Evolutionary conservation across 2,329 filamentous ascomycete genomes (phyloP).

Genomic region (Periconia sp.): DNA sequence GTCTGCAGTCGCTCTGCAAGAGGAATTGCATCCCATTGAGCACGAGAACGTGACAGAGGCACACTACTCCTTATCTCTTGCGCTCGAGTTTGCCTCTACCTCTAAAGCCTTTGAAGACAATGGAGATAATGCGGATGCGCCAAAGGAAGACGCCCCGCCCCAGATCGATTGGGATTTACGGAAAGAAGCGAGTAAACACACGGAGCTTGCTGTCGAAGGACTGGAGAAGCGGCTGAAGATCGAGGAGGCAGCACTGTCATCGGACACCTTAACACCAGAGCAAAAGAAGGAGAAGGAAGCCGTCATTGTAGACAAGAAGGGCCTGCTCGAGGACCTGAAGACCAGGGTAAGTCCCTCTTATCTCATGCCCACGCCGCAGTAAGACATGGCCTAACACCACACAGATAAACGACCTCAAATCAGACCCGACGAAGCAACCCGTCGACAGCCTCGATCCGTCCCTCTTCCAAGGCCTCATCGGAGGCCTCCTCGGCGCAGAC

Average conservation of each 20-base stretch:
- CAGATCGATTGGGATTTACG: slow-evolving; percentile 69
- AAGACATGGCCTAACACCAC: slow-evolving; percentile 11
- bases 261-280: slow-evolving; percentile 51
- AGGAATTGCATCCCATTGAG: slow-evolving; percentile 75
- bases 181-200: slow-evolving; percentile 69
- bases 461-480: slow-evolving; percentile 63
- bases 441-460: slow-evolving; percentile 46
- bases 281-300: slow-evolving; percentile 63
- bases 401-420: slow-evolving; percentile 68
- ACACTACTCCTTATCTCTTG: slow-evolving; percentile 93
- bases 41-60: slow-evolving; percentile 89
- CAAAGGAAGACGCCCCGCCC: slow-evolving; percentile 46
- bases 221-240: slow-evolving; percentile 70
- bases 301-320: slow-evolving; percentile 71
- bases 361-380: background rate
- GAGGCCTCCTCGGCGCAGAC: slow-evolving; percentile 64
- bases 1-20: slow-evolving; percentile 75
- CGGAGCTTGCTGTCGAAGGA: slow-evolving; percentile 73
- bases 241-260: slow-evolving; percentile 66
- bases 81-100: slow-evolving; percentile 88
- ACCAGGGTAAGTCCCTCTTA: slow-evolving; percentile 53
- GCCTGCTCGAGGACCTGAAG: slow-evolving; percentile 73
- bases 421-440: slow-evolving; percentile 52
- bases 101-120: slow-evolving; percentile 60
- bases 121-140: slow-evolving; percentile 40